These are phyloP conservation scores for Aspergillus nidulans DNA, from an alignment of 495 filamentous ascomycete species.

Conservation along the genomic window DNA sequence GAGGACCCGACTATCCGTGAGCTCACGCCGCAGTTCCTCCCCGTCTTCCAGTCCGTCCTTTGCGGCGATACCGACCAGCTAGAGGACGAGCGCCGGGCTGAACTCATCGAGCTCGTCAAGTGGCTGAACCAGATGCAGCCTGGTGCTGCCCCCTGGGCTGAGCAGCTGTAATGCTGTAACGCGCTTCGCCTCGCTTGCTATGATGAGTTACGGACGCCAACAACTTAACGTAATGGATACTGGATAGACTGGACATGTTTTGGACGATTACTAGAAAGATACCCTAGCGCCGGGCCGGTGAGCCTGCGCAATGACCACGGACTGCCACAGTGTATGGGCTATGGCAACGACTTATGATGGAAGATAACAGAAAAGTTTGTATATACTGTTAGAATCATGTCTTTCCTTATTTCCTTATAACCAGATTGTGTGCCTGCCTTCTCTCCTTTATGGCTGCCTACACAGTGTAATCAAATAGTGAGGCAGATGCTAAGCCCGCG, in stretches of 20 bases:
- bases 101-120: constrained; percentile 66
- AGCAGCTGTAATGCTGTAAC: constrained; percentile 36
- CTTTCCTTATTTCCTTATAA: background rate
- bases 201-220: constrained; percentile 6
- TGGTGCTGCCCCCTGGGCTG: constrained; percentile 40
- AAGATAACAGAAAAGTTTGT: constrained; percentile 25
- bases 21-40: constrained; percentile 73
- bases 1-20: constrained; percentile 67
- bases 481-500: constrained; percentile 7
- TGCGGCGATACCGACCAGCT: constrained; percentile 78
- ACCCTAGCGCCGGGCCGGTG: constrained; percentile 27
- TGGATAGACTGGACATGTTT: constrained; percentile 33
- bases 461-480: background rate
- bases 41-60: constrained; percentile 76
- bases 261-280: constrained; percentile 40
- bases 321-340: constrained; percentile 10
- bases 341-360: constrained; percentile 35
- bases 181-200: background rate
- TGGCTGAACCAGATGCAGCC: constrained; percentile 58
- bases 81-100: constrained; percentile 67
- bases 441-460: no score
- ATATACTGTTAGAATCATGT: constrained; percentile 6
- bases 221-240: constrained; percentile 33
- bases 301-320: constrained; percentile 12
- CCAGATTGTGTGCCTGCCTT: background rate